A percentile compares a stretch with the other conserved stretches of the same genome.
These are phyloP conservation scores for Gardenia jasminoides DNA, from an alignment of 257 asterid species.

Conservation along the genomic window DNA sequence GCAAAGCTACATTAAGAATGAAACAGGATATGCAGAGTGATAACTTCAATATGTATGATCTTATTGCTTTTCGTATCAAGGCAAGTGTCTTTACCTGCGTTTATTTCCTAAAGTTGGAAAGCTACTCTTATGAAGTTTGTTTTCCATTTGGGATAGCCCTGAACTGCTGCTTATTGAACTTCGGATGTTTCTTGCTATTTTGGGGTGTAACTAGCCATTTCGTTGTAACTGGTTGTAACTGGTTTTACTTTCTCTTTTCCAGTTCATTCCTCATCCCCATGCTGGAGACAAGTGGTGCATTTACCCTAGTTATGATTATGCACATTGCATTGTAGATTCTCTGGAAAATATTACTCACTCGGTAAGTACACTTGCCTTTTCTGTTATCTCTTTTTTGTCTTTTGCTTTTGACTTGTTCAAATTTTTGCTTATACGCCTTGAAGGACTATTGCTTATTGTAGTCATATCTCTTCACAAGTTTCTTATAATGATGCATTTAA, in stretches of 20 bases:
- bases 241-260: slow-evolving; percentile 28
- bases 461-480: neutral
- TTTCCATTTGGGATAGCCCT: neutral
- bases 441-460: neutral
- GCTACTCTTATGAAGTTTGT: neutral
- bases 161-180: neutral
- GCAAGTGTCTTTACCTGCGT: slow-evolving; percentile 35
- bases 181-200: neutral
- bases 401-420: neutral
- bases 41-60: slow-evolving; percentile 89
- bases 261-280: slow-evolving; percentile 98
- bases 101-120: slow-evolving; percentile 4
- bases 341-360: slow-evolving; percentile 93
- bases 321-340: slow-evolving; percentile 96
- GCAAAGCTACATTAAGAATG: slow-evolving; percentile 93
- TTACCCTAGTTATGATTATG: slow-evolving; percentile 94
- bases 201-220: slow-evolving; percentile 8
- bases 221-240: no score
- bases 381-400: neutral
- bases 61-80: slow-evolving; percentile 95
- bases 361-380: slow-evolving; percentile 42
- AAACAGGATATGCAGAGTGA: slow-evolving; percentile 99
- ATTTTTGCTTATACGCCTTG: neutral
- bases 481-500: neutral
- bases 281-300: slow-evolving; percentile 99